Evolutionary conservation across 2,329 filamentous ascomycete species (phyloP).

Genomic region (Colletotrichum gloeosporioides): DNA sequence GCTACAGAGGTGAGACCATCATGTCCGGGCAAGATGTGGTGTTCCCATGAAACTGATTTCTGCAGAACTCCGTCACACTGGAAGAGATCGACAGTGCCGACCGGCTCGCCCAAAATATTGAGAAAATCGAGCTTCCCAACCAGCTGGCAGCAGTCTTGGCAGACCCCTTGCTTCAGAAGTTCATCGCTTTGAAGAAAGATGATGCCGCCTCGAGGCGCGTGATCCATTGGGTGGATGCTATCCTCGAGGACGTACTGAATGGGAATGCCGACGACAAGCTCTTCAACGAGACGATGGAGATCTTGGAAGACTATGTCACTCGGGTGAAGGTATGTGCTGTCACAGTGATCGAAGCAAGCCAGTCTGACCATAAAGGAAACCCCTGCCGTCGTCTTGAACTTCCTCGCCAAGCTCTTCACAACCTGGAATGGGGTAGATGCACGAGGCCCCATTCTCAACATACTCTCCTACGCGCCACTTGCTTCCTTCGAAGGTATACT

Average conservation of each 20-base stretch:
- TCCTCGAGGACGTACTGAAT: slow-evolving; percentile 59
- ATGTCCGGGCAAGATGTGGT: neutral
- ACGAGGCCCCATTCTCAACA: slow-evolving; percentile 58
- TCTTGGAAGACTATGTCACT: slow-evolving; percentile 60
- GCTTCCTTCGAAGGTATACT: slow-evolving; percentile 58
- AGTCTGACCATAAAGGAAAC: slow-evolving; percentile 20
- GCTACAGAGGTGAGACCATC: slow-evolving; percentile 64
- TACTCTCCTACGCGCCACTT: slow-evolving; percentile 62
- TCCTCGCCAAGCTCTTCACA: slow-evolving; percentile 58
- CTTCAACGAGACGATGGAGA: slow-evolving; percentile 59
- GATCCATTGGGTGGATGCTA: slow-evolving; percentile 63
- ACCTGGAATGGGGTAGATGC: slow-evolving; percentile 68
- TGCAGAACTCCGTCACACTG: slow-evolving; percentile 66
- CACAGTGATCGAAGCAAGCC: neutral
- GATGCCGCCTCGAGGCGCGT: slow-evolving; percentile 56
- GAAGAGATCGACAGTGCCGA: slow-evolving; percentile 79
- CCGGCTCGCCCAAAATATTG: slow-evolving; percentile 73
- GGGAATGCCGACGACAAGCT: slow-evolving; percentile 54
- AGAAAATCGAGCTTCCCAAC: slow-evolving; percentile 81
- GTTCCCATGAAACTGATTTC: slow-evolving; percentile 10
- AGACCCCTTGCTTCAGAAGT: slow-evolving; percentile 80
- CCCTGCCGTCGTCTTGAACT: slow-evolving; percentile 52
- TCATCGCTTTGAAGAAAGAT: slow-evolving; percentile 69
- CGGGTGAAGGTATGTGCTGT: slow-evolving; percentile 57
- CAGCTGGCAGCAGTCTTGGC: slow-evolving; percentile 79